Evolutionary conservation across 2,329 filamentous ascomycete genomes (phyloP).

Genomic region (Apiospora rasikravindrae): DNA sequence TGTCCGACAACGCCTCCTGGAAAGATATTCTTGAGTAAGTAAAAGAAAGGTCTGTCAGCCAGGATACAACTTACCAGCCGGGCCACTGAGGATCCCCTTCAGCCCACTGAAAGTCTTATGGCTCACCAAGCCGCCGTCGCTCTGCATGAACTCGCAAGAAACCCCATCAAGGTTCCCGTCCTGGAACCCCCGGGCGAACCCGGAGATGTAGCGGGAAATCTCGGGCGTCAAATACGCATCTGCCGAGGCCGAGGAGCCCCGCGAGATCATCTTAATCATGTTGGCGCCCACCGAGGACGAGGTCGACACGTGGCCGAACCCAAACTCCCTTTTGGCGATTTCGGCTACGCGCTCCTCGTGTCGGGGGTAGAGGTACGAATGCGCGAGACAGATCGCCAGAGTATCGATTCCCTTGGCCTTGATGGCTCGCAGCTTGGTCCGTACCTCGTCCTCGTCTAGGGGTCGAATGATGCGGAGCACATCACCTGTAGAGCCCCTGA

Average conservation of each 20-base stretch:
- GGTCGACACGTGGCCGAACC: constrained; percentile 29
- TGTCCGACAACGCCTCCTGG: constrained; percentile 75
- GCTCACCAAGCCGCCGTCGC: constrained; percentile 54
- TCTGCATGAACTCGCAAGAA: constrained; percentile 37
- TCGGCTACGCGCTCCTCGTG: constrained; percentile 68
- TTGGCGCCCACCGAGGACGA: constrained; percentile 29
- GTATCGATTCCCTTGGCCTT: constrained; percentile 62
- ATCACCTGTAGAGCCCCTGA: constrained; percentile 58
- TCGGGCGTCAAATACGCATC: constrained; percentile 31
- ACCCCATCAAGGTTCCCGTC: constrained; percentile 21
- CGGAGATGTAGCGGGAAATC: constrained; percentile 28
- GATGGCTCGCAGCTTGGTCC: constrained; percentile 61
- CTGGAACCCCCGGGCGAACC: constrained; percentile 28
- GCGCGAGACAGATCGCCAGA: constrained; percentile 68
- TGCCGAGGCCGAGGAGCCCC: constrained; percentile 29
- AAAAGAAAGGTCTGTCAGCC: no score
- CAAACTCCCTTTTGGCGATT: constrained; percentile 53
- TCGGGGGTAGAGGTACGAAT: constrained; percentile 73
- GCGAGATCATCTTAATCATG: constrained; percentile 32
- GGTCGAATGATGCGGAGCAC: constrained; percentile 68
- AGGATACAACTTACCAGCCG: constrained; percentile 58
- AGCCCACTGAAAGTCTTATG: constrained; percentile 70
- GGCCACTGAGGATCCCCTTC: constrained; percentile 73
- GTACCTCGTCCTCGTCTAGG: constrained; percentile 59
- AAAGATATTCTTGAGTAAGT: no score